Conservation (phyloP, 345 rosid species). For the Salix suchowensis region DNA sequence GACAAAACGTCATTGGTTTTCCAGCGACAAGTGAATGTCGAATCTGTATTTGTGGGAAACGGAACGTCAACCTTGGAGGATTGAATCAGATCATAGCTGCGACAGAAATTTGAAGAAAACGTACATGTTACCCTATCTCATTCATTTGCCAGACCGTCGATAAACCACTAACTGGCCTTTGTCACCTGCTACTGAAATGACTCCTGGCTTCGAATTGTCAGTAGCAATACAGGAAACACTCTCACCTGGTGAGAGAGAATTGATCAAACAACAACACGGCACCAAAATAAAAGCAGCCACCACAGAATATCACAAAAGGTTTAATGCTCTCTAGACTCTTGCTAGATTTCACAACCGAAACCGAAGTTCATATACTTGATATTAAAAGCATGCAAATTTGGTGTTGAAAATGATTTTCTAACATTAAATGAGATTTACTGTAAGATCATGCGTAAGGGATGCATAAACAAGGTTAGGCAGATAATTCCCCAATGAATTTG, state of each 20-base stretch:
- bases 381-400: neutral
- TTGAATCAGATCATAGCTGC: neutral
- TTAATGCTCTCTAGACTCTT: no score
- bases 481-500: conserved; percentile 7
- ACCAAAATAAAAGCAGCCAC: neutral
- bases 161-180: conserved; percentile 68
- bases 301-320: neutral
- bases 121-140: neutral
- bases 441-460: neutral
- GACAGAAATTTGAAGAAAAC: neutral
- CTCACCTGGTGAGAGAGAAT: conserved; percentile 39
- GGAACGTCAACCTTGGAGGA: neutral
- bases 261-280: neutral
- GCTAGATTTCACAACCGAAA: no score
- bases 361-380: no score
- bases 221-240: conserved; percentile 62
- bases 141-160: conserved; percentile 2
- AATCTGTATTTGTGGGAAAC: neutral
- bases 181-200: conserved; percentile 48
- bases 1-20: neutral
- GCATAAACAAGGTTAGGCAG: neutral
- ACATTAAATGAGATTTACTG: neutral
- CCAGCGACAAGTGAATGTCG: neutral
- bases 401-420: neutral
- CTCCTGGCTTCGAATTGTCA: conserved; percentile 49